Base-by-base conservation (phyloP, 1,284 basidiomycete species). In the Ganoderma leucocontextum region DNA sequence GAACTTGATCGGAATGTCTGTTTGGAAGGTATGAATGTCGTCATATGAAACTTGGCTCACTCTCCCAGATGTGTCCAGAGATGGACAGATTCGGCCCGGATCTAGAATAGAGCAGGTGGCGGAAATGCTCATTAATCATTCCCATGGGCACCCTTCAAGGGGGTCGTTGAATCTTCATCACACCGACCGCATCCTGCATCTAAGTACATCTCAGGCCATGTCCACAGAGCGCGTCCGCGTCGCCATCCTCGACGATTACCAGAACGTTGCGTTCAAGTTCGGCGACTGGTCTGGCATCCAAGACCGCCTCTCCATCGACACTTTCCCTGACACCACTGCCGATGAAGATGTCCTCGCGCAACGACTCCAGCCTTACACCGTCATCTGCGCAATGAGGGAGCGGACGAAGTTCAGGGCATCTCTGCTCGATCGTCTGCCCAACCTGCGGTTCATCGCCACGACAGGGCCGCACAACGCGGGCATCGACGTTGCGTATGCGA, bases 371-470 rank as follows among this genome's bases (percentile, higher is more conserved):
- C 81, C 83, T 0, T 91, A 86, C 77, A 77, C 85, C 6, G 84
- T 91, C 47, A 82, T 91, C n/a, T 87, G 86, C 74, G 83, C 88
- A 4, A 91, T 91, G 89, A 82, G 90, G 65, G 90, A 91, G 75
- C 81, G 90, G 42, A 91, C 90, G 0, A 87, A 85, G 67, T 86
- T 92, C 73, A 74, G 81, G 8, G 78, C 81, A 10, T 79, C 82
- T 0, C 70, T 90, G 7, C 75, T 91, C 53, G 84, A 85, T 63
- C 81, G 82, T 55, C 80, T 92, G 36, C 89, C 89, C 1, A 87
- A 87, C 61, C 80, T 92, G 63, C 84, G 82, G 63, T 77, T 89
- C 49, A 83, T 92, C 59, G 82, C 88, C 6, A 90, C 89, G 0
- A 91, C 90, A 2, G 89, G 87, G 0, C 75, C 77, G 68, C 63